phyloP scores from a whole-genome alignment of 2,329 filamentous ascomycete genomes.

The Penicillium sp. region DNA sequence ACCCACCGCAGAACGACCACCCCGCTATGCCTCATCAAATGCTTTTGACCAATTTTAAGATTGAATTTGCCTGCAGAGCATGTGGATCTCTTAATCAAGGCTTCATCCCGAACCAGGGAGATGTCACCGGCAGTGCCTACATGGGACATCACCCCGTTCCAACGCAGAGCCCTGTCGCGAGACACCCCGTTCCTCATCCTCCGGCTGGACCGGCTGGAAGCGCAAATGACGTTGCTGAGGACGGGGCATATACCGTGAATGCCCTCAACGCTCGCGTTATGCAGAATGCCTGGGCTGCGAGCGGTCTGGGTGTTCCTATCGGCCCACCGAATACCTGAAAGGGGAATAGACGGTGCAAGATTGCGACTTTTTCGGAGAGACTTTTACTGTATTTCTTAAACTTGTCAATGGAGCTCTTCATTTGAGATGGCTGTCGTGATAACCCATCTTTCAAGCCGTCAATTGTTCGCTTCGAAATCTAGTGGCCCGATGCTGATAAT shows the following conservation, averaged over 20 bases:
- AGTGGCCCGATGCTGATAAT: too few species aligned
- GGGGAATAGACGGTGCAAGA: background rate
- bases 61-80: slow-evolving; percentile 45
- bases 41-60: slow-evolving; percentile 43
- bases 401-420: too few species aligned
- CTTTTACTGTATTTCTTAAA: too few species aligned
- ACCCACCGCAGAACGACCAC: slow-evolving; percentile 28
- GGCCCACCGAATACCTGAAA: slow-evolving; percentile 23
- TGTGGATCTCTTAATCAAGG: slow-evolving; percentile 45
- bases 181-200: slow-evolving; percentile 22
- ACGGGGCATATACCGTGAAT: slow-evolving; percentile 28
- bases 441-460: too few species aligned
- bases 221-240: slow-evolving; percentile 22
- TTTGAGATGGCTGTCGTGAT: too few species aligned
- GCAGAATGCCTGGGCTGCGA: slow-evolving; percentile 33
- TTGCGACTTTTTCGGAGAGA: too few species aligned
- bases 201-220: slow-evolving; percentile 23
- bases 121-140: slow-evolving; percentile 36
- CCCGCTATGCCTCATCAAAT: slow-evolving; percentile 31
- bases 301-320: slow-evolving; percentile 34
- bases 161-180: slow-evolving; percentile 22
- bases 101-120: slow-evolving; percentile 44
- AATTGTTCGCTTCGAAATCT: too few species aligned
- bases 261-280: slow-evolving; percentile 30
- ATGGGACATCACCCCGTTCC: slow-evolving; percentile 29